Evolutionary conservation across 495 filamentous ascomycete genomes (phyloP).

Genomic region (Durotheca rogersii): DNA sequence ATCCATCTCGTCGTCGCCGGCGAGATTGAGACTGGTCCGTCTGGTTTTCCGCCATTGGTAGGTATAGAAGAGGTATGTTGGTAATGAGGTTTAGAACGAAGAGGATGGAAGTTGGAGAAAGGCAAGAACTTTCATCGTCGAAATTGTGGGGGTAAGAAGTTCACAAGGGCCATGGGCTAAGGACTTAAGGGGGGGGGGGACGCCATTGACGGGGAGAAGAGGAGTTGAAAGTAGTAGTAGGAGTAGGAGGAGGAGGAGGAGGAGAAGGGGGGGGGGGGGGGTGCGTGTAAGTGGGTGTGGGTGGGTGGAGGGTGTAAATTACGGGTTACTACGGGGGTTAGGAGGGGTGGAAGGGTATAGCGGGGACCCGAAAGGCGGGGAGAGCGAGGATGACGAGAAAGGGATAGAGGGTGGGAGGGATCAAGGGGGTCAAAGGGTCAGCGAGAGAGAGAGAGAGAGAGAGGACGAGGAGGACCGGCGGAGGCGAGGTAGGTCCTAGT

Average conservation of each 20-base stretch:
- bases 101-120: conserved; percentile 29
- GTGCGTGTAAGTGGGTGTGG: no score
- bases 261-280: neutral
- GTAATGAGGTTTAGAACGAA: conserved; percentile 23
- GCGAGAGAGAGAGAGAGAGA: conserved; percentile 15
- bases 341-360: no score
- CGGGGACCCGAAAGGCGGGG: conserved; percentile 3
- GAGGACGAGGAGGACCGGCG: neutral
- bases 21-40: conserved; percentile 39
- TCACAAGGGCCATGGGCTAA: conserved; percentile 4
- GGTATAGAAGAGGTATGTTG: conserved; percentile 11
- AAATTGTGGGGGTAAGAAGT: conserved; percentile 31
- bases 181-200: neutral
- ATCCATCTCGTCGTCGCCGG: conserved; percentile 38
- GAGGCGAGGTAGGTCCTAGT: neutral
- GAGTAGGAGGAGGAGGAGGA: neutral
- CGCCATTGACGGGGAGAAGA: neutral
- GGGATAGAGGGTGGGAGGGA: neutral
- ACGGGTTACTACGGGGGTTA: no score
- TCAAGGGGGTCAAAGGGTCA: neutral
- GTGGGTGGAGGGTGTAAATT: no score
- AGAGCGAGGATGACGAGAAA: neutral
- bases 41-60: conserved; percentile 36
- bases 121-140: conserved; percentile 31
- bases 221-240: neutral